These are phyloP conservation scores for Trichosporon sp. DNA, from an alignment of 1,284 basidiomycete genomes.

Conservation along the genomic window DNA sequence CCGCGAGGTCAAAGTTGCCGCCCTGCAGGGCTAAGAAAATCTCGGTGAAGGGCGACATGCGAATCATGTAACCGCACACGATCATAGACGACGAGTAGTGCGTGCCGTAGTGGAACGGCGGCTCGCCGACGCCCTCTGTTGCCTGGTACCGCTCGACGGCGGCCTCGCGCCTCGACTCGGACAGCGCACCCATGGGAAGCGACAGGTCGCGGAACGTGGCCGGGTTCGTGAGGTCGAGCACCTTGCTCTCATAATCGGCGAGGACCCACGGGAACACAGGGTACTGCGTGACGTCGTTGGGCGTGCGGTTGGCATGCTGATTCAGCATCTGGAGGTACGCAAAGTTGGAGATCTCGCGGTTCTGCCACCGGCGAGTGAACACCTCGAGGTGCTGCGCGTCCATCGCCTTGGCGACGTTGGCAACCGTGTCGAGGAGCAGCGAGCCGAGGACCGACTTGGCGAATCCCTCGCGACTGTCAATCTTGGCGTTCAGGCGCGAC, in stretches of 20 bases:
- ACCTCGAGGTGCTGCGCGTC: slow-evolving; percentile 55
- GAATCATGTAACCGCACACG: slow-evolving; percentile 90
- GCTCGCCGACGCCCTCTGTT: slow-evolving; percentile 76
- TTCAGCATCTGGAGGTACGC: slow-evolving; percentile 81
- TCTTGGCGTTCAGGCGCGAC: slow-evolving; percentile 61
- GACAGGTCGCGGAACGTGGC: slow-evolving; percentile 71
- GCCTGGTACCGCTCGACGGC: slow-evolving; percentile 75
- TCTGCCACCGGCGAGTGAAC: slow-evolving; percentile 70
- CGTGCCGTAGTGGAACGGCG: slow-evolving; percentile 87
- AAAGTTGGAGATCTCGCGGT: slow-evolving; percentile 85
- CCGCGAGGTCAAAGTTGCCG: slow-evolving; percentile 95
- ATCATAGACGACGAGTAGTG: slow-evolving; percentile 98
- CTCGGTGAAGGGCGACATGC: slow-evolving; percentile 83
- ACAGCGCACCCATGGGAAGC: slow-evolving; percentile 90
- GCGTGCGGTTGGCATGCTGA: slow-evolving; percentile 85
- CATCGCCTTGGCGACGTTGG: slow-evolving; percentile 52
- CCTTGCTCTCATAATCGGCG: slow-evolving; percentile 76
- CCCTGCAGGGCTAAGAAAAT: slow-evolving; percentile 79
- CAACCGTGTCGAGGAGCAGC: slow-evolving; percentile 55
- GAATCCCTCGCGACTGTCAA: slow-evolving; percentile 49
- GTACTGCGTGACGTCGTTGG: slow-evolving; percentile 90
- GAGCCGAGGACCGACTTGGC: slow-evolving; percentile 52
- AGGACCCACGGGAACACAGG: slow-evolving; percentile 89
- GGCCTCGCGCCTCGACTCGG: slow-evolving; percentile 69
- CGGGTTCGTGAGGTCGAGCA: slow-evolving; percentile 69